Percentiles rank a stretch among this genome's conserved stretches.
These are phyloP conservation scores for Mortierella sp. DNA, from an alignment of 371 early-diverging fungal species.

Conservation along the genomic window DNA sequence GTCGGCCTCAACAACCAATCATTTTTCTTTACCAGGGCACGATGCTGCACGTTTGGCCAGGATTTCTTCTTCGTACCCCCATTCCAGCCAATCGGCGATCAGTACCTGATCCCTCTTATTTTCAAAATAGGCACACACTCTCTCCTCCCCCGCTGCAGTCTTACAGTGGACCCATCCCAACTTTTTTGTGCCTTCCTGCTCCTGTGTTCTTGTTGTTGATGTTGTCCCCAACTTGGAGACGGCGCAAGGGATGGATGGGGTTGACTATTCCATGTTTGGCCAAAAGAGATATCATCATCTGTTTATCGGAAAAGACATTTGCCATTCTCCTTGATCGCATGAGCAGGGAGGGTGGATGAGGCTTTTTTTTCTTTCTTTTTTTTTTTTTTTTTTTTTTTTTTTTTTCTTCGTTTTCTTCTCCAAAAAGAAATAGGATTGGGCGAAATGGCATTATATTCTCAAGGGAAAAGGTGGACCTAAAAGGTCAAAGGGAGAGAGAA, in stretches of 20 bases:
- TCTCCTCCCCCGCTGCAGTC: too few relatives aligned
- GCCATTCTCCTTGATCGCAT: too few relatives aligned
- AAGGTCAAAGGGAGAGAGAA: too few relatives aligned
- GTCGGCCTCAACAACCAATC: slow-evolving; percentile 10
- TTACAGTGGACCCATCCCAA: slow-evolving; percentile 1
- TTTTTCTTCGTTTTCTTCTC: too few relatives aligned
- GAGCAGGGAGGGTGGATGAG: too few relatives aligned
- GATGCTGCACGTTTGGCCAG: slow-evolving; percentile 16
- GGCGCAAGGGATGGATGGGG: neutral
- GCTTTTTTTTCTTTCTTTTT: too few relatives aligned
- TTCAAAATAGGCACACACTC: neutral
- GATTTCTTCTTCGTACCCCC: neutral
- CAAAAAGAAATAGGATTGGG: too few relatives aligned
- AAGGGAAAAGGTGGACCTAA: too few relatives aligned
- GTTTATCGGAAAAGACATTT: too few relatives aligned
- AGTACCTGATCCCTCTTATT: neutral
- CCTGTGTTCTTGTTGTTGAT: neutral
- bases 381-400: too few relatives aligned
- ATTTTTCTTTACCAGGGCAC: slow-evolving; percentile 15
- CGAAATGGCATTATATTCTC: too few relatives aligned
- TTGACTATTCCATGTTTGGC: neutral
- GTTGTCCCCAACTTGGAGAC: neutral
- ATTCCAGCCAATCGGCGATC: neutral
- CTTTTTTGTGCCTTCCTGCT: neutral
- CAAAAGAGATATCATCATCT: too few relatives aligned